These are phyloP conservation scores for Scenedesmus sp. DNA, from an alignment of 163 green algal species.

Conservation along the genomic window DNA sequence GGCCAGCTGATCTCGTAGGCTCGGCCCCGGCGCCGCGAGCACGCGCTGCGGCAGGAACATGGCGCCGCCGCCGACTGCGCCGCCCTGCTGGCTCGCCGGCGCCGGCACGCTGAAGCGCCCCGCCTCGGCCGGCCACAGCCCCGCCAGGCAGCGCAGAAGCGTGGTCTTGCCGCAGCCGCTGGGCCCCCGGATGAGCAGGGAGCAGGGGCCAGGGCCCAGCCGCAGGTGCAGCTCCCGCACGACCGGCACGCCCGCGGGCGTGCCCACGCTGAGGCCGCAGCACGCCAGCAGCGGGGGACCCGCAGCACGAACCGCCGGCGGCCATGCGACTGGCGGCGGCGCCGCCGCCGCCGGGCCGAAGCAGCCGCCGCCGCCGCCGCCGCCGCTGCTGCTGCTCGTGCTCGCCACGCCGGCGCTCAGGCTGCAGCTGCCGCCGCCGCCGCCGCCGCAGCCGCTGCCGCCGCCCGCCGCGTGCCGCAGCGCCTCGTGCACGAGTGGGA, in stretches of 20 bases:
- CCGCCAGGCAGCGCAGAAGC: constrained; percentile 81
- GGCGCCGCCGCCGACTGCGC: constrained; percentile 29
- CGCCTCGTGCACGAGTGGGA: constrained; percentile 10
- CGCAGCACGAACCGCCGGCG: neutral
- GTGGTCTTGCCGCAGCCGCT: constrained; percentile 87
- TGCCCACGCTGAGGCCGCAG: neutral
- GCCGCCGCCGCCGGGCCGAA: neutral
- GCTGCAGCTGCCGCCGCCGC: neutral
- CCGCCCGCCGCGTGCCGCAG: neutral
- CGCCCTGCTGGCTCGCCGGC: neutral
- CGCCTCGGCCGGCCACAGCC: constrained; percentile 69
- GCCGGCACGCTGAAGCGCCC: constrained; percentile 8
- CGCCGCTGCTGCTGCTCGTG: constrained; percentile 1
- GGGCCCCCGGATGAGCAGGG: constrained; percentile 82
- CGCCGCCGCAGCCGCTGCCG: neutral
- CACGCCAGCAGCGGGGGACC: neutral
- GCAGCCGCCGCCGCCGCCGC: neutral
- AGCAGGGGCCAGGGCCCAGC: neutral
- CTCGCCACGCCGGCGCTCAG: neutral
- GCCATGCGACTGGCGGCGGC: neutral
- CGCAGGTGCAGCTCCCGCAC: neutral
- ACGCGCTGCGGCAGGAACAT: constrained; percentile 61
- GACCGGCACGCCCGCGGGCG: neutral
- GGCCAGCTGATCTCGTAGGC: constrained; percentile 61
- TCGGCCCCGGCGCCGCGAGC: constrained; percentile 56